Base-by-base conservation (phyloP, 129 eudicot genomes). In the Heracleum sosnowskyi region DNA sequence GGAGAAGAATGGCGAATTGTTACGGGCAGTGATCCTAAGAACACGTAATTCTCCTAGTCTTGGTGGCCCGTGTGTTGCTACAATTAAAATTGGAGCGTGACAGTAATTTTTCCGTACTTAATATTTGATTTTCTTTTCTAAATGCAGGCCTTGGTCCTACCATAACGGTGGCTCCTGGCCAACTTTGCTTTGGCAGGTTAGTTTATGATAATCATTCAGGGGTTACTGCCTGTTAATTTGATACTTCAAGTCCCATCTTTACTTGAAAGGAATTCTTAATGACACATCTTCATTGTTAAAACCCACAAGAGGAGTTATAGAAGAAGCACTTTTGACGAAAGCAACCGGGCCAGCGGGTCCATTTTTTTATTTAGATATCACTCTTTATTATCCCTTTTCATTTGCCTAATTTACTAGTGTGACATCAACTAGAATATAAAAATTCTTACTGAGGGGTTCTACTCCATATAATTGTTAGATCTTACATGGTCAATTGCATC, bases 151-250 rank as follows among this genome's bases (percentile, higher is more conserved):
- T 80, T 91, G 98, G 98, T 95, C 98, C 77, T 95, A 95, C 83
- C 97, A 95, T 83, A 95, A 95, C 82, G 97, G 92, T 71, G 97
- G 98, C 73, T 91, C 98, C 28, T 95, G 98, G 97, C 98, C 98
- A 76, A 95, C 97, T 84, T 86, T 95, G 86, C 94, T 95, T 57
- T 91, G 98, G 97, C 98, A 95, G 98, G 98, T 91, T 39, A 80
- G 89, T 82, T 83, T 79, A 63, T 29, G 51, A 64, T 60, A 7
- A 41, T 36, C 11, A 13, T 41, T 31, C 2, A 13, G 6, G 17
- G 22, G 72, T 31, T 8, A 31, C 39, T 66, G 24, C 17, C 34
- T 31, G 11, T 15, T 4, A 57, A 2, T 12, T 31, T 64, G 69
- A 29, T 64, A 22, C 45, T 41, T 41, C 7, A 40, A 41, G 45